Evolutionary conservation across 2,329 filamentous ascomycete species (phyloP).

Genomic region (Penicillium concentricum): DNA sequence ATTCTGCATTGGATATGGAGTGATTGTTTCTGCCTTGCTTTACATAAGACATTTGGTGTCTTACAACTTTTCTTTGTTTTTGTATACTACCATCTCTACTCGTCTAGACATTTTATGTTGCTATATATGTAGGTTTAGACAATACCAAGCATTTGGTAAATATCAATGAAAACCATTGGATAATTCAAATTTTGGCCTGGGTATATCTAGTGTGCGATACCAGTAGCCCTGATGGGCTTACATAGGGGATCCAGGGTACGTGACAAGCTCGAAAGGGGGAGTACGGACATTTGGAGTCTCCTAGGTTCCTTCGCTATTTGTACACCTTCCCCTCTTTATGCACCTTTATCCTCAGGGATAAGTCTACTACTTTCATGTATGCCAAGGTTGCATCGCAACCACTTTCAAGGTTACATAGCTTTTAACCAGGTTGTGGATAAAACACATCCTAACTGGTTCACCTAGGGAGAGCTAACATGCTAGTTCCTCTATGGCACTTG

Average conservation of each 20-base stretch:
- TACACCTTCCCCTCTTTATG: neutral
- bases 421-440: neutral
- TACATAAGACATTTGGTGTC: slow-evolving; percentile 7
- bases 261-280: too few species aligned
- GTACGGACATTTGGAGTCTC: too few species aligned
- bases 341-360: neutral
- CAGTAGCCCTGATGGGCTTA: too few species aligned
- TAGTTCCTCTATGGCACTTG: neutral
- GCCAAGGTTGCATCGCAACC: neutral
- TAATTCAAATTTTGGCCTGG: neutral
- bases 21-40: slow-evolving; percentile 9
- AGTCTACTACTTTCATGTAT: neutral
- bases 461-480: neutral
- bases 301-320: too few species aligned
- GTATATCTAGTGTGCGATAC: too few species aligned
- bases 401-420: neutral
- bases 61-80: slow-evolving; percentile 7
- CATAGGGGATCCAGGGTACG: neutral
- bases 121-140: neutral
- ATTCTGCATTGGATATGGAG: slow-evolving; percentile 23
- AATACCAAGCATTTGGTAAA: neutral
- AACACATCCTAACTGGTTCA: neutral
- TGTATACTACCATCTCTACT: slow-evolving; percentile 14
- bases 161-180: neutral
- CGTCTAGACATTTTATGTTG: neutral